Evolutionary conservation across 164 flowering plant species (phyloP).

Genomic region (Macadamia tetraphylla): DNA sequence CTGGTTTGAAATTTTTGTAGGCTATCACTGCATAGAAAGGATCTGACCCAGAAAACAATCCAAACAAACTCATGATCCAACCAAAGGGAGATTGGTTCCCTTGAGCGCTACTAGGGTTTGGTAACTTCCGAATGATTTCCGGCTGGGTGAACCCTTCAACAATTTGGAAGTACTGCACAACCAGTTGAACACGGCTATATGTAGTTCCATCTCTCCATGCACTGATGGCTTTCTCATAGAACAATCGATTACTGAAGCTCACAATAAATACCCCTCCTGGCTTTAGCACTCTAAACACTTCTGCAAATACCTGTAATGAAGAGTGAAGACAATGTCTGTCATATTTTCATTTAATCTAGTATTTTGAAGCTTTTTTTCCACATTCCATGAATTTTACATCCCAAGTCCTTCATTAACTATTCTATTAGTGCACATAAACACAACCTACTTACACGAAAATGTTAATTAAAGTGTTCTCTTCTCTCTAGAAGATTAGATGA

Average conservation of each 20-base stretch:
- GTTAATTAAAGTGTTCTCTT: no score
- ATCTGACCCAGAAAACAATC: constrained; percentile 48
- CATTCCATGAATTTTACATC: no score
- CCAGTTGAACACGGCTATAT: constrained; percentile 64
- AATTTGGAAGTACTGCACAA: constrained; percentile 66
- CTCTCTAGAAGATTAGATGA: no score
- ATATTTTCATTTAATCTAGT: no score
- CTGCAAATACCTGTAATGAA: constrained; percentile 62
- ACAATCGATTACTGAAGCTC: constrained; percentile 76
- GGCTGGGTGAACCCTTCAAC: constrained; percentile 71
- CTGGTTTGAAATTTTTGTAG: constrained; percentile 60
- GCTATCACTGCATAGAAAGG: constrained; percentile 81
- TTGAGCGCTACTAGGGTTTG: constrained; percentile 14
- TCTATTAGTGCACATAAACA: no score
- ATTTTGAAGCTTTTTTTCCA: no score
- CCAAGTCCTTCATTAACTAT: no score
- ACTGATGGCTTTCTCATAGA: constrained; percentile 65
- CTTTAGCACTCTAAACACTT: constrained; percentile 61
- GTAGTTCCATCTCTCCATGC: constrained; percentile 76
- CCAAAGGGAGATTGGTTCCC: constrained; percentile 27
- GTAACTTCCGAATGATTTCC: constrained; percentile 42
- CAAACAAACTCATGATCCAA: constrained; percentile 37
- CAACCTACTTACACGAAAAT: no score
- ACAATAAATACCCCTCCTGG: constrained; percentile 81
- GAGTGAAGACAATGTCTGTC: no score